Percentiles rank a stretch among this genome's conserved stretches.
Conservation (phyloP, 257 asterid genomes). For the Thymus mandschuricus region DNA sequence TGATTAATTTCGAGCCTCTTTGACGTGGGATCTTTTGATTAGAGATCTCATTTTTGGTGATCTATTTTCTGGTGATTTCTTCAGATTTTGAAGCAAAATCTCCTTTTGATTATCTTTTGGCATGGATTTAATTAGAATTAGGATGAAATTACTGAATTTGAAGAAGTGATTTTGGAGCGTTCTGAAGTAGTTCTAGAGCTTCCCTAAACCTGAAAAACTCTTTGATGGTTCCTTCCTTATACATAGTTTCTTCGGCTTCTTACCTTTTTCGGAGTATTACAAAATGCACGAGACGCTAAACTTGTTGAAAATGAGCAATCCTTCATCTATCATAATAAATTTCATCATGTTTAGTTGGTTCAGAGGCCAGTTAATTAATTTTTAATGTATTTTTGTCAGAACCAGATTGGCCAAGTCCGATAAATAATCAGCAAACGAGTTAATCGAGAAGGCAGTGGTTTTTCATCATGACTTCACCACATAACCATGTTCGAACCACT, state of each 20-base stretch:
- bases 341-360: too few species aligned
- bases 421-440: conserved; percentile 33
- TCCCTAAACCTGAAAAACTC: conserved; percentile 4
- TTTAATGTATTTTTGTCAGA: conserved; percentile 14
- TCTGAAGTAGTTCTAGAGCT: background rate
- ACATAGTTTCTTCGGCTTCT: too few species aligned
- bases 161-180: background rate
- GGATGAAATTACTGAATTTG: background rate
- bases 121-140: background rate
- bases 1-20: background rate
- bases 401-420: conserved; percentile 36
- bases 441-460: conserved; percentile 3
- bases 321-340: too few species aligned
- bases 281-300: too few species aligned
- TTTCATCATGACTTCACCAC: conserved; percentile 46
- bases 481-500: conserved; percentile 58
- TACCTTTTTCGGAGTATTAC: too few species aligned
- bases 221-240: background rate
- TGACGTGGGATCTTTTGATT: background rate
- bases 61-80: conserved; percentile 7
- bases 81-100: background rate
- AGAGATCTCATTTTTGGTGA: conserved; percentile 22
- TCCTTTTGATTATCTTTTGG: background rate
- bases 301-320: background rate
- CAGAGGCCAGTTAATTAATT: background rate